Percentiles rank a stretch among this genome's conserved stretches.
Evolutionary conservation across 139 green algal species (phyloP).

Genomic region (Picochlorum costavermella): DNA sequence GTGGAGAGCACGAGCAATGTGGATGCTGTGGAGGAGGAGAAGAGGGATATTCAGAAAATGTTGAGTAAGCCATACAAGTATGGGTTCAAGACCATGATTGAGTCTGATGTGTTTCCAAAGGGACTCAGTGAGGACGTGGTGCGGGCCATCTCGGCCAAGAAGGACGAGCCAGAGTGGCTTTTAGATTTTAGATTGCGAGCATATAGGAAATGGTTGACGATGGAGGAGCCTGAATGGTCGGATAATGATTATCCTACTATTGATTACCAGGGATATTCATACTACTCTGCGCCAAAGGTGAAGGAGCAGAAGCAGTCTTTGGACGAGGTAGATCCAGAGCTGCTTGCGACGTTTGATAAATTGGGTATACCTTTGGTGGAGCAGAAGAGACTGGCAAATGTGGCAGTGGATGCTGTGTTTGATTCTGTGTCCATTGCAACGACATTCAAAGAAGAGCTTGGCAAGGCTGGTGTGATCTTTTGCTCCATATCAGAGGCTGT

Average conservation of each 20-base stretch:
- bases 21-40: constrained; percentile 37
- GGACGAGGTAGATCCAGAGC: constrained; percentile 95
- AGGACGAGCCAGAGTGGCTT: constrained; percentile 98
- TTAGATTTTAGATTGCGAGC: constrained; percentile 93
- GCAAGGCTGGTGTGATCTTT: constrained; percentile 94
- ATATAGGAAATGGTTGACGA: constrained; percentile 92
- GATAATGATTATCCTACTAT: constrained; percentile 61
- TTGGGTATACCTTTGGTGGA: constrained; percentile 95
- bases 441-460: constrained; percentile 92
- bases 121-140: constrained; percentile 93
- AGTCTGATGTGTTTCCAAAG: constrained; percentile 77
- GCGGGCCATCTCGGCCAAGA: constrained; percentile 92
- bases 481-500: constrained; percentile 93
- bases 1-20: background rate
- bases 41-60: constrained; percentile 56
- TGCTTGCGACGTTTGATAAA: constrained; percentile 94
- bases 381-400: constrained; percentile 96
- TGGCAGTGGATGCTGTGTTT: constrained; percentile 97
- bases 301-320: constrained; percentile 80
- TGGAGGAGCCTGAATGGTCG: constrained; percentile 52
- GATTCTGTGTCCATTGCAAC: constrained; percentile 98
- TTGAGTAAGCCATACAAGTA: constrained; percentile 86
- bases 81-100: constrained; percentile 91
- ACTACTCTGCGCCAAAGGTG: constrained; percentile 93
- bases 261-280: constrained; percentile 84